Conservation (phyloP, 2,329 filamentous ascomycete genomes). For the Colletotrichum noveboracense region DNA sequence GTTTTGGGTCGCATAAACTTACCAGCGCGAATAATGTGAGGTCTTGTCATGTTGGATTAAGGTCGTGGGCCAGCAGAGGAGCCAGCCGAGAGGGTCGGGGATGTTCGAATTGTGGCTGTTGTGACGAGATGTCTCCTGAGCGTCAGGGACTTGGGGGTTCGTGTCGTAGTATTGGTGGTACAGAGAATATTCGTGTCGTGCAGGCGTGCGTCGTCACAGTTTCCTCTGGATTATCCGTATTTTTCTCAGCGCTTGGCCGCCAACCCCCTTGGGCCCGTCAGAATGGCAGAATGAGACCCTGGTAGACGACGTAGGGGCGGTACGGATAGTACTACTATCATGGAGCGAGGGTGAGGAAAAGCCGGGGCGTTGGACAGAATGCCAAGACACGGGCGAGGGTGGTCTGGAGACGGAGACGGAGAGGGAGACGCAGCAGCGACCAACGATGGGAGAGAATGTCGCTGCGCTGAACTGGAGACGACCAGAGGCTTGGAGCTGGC, state of each 20-base stretch:
- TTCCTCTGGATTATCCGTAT: background rate
- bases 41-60: conserved; percentile 59
- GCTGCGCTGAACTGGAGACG: background rate
- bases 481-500: background rate
- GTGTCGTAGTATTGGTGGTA: background rate
- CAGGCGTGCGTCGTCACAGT: conserved; percentile 2
- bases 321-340: background rate
- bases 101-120: background rate
- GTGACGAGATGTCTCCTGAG: background rate
- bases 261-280: conserved; percentile 13
- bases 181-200: background rate
- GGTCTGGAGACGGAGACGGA: background rate
- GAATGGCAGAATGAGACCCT: conserved; percentile 12
- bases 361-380: conserved; percentile 10
- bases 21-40: conserved; percentile 66
- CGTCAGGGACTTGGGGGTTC: background rate
- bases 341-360: conserved; percentile 3
- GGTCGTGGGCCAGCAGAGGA: conserved; percentile 13
- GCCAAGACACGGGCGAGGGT: conserved; percentile 12
- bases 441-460: background rate
- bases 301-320: background rate
- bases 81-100: conserved; percentile 2
- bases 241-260: conserved; percentile 3
- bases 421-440: background rate
- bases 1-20: conserved; percentile 35